A percentile compares a stretch with the other conserved stretches of the same genome.
These are phyloP conservation scores for Apophysomyces elegans DNA, from an alignment of 371 early-diverging fungal species.

Conservation along the genomic window DNA sequence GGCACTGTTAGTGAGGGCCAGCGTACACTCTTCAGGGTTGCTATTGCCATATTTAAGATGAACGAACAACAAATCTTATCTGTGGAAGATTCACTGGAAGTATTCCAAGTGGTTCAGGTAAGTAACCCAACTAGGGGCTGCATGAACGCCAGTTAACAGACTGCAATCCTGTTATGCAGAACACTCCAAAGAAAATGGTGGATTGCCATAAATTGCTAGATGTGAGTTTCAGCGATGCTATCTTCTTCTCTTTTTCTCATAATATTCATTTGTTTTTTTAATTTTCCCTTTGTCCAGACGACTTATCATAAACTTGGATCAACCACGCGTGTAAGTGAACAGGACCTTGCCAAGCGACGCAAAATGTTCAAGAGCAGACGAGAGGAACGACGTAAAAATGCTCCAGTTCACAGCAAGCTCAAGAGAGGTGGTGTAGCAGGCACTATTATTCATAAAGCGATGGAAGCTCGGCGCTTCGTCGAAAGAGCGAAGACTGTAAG, in stretches of 20 bases:
- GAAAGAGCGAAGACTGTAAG: slow-evolving; percentile 52
- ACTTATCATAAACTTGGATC: slow-evolving; percentile 58
- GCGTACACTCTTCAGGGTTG: slow-evolving; percentile 78
- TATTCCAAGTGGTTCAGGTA: slow-evolving; percentile 70
- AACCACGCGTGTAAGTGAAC: slow-evolving; percentile 54
- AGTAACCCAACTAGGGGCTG: background rate
- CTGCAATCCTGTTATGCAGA: slow-evolving; percentile 33
- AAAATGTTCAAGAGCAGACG: slow-evolving; percentile 52
- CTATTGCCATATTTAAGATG: slow-evolving; percentile 76
- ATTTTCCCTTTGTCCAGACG: slow-evolving; percentile 15
- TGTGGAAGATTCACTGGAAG: slow-evolving; percentile 70
- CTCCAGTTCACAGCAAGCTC: slow-evolving; percentile 29
- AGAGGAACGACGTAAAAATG: slow-evolving; percentile 45
- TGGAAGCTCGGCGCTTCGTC: slow-evolving; percentile 48
- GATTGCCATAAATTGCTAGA: slow-evolving; percentile 80
- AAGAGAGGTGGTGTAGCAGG: slow-evolving; percentile 43
- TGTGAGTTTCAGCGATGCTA: slow-evolving; percentile 17
- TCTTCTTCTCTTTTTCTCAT: background rate
- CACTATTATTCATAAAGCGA: slow-evolving; percentile 44
- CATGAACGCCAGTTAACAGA: background rate
- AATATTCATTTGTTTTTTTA: background rate
- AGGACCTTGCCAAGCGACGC: slow-evolving; percentile 58
- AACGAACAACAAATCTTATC: slow-evolving; percentile 70
- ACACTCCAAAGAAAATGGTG: slow-evolving; percentile 75
- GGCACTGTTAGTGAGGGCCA: slow-evolving; percentile 68